Evolutionary conservation across 2,329 filamentous ascomycete species (phyloP).

Genomic region (Phyllosticta citriasiana): DNA sequence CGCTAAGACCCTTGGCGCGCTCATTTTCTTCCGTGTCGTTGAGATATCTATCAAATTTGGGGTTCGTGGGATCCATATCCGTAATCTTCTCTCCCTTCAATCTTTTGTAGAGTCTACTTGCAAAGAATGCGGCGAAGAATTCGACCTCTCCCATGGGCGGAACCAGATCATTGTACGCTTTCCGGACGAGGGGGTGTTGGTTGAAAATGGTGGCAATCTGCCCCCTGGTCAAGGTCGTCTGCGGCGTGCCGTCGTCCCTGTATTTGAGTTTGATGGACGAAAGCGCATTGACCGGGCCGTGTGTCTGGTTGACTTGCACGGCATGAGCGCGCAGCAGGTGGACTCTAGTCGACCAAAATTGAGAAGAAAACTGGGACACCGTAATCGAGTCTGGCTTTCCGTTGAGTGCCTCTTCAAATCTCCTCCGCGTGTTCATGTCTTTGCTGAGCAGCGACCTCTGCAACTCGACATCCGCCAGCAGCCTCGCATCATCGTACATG

Average conservation of each 20-base stretch:
- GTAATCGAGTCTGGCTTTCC: slow-evolving; percentile 80
- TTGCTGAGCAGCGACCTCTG: slow-evolving; percentile 84
- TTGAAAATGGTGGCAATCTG: slow-evolving; percentile 88
- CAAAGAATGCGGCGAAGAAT: slow-evolving; percentile 93
- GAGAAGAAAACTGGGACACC: slow-evolving; percentile 70
- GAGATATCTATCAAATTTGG: slow-evolving; percentile 77
- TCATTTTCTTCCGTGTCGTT: slow-evolving; percentile 54
- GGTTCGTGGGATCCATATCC: slow-evolving; percentile 66
- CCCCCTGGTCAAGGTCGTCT: slow-evolving; percentile 59
- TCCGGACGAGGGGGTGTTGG: slow-evolving; percentile 83
- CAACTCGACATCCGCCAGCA: slow-evolving; percentile 69
- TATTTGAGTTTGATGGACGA: slow-evolving; percentile 76
- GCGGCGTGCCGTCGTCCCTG: slow-evolving; percentile 57
- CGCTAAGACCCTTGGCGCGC: slow-evolving; percentile 33
- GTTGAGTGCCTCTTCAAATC: slow-evolving; percentile 74
- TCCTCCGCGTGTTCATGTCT: slow-evolving; percentile 63
- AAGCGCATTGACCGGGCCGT: slow-evolving; percentile 87
- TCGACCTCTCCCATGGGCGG: slow-evolving; percentile 50
- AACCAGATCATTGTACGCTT: slow-evolving; percentile 88
- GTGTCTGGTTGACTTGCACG: slow-evolving; percentile 76
- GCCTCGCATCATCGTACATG: slow-evolving; percentile 71
- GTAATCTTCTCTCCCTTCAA: slow-evolving; percentile 80
- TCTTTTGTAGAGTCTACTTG: slow-evolving; percentile 81
- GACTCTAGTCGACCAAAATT: slow-evolving; percentile 89
- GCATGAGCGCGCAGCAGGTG: slow-evolving; percentile 82